Evolutionary conservation across 2,329 filamentous ascomycete species (phyloP).

Genomic region (Apiospora kogelbergensis): DNA sequence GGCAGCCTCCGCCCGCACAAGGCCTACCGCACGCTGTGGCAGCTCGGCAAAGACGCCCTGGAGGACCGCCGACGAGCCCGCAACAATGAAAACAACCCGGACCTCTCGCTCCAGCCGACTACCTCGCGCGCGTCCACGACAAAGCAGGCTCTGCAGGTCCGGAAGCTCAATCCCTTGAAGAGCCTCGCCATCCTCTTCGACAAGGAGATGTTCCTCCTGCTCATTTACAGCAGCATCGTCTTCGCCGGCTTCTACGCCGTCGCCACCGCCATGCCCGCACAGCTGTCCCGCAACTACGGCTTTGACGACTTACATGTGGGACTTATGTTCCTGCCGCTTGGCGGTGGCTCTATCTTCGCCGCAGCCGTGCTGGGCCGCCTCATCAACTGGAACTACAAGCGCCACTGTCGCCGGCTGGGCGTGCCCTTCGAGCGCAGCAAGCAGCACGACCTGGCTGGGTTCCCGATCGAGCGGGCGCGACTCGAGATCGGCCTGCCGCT

Average conservation of each 20-base stretch:
- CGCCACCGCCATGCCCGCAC: slow-evolving; percentile 29
- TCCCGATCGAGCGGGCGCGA: slow-evolving; percentile 34
- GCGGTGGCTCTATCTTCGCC: slow-evolving; percentile 34
- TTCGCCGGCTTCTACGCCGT: slow-evolving; percentile 37
- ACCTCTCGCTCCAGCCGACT: slow-evolving; percentile 14
- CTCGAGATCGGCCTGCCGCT: slow-evolving; percentile 38
- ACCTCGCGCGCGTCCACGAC: slow-evolving; percentile 15
- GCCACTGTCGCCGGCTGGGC: slow-evolving; percentile 48
- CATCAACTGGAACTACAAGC: slow-evolving; percentile 61
- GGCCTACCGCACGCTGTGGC: slow-evolving; percentile 26
- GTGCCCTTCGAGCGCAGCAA: slow-evolving; percentile 49
- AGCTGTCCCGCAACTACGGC: slow-evolving; percentile 46
- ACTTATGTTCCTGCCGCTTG: slow-evolving; percentile 38
- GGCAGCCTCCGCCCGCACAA: slow-evolving; percentile 38
- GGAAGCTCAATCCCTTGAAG: slow-evolving; percentile 32
- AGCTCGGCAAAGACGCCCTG: slow-evolving; percentile 22
- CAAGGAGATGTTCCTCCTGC: slow-evolving; percentile 35
- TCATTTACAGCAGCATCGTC: slow-evolving; percentile 32
- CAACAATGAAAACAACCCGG: slow-evolving; percentile 10
- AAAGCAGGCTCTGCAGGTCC: slow-evolving; percentile 15
- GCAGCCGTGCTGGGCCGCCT: slow-evolving; percentile 42
- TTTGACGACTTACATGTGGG: slow-evolving; percentile 50
- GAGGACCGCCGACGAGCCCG: neutral
- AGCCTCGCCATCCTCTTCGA: slow-evolving; percentile 36
- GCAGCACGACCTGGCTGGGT: slow-evolving; percentile 34